A percentile compares a stretch with the other conserved stretches of the same genome.
Conservation (phyloP, 2,329 filamentous ascomycete species). For the Pseudocercospora musae region DNA sequence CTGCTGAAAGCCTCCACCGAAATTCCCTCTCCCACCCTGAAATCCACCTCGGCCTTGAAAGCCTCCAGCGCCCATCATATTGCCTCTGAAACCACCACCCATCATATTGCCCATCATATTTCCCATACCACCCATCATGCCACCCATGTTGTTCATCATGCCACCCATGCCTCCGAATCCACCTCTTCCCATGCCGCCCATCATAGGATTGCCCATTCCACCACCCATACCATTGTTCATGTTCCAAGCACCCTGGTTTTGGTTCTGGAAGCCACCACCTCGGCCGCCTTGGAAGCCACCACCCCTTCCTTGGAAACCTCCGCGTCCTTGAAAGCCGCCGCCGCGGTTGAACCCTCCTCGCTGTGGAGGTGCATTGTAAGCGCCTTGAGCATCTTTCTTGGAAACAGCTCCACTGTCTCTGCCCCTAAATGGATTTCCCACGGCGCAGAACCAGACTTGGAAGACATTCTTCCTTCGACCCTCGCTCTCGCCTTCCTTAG, state of each 20-base stretch:
- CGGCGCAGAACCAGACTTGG: constrained; percentile 47
- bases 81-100: constrained; percentile 38
- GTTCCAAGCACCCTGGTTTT: constrained; percentile 19
- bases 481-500: constrained; percentile 17
- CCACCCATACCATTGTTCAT: constrained; percentile 24
- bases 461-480: constrained; percentile 65
- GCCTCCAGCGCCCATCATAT: constrained; percentile 48
- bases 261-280: constrained; percentile 26
- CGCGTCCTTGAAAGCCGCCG: constrained; percentile 43
- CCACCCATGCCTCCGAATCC: constrained; percentile 18
- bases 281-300: constrained; percentile 30
- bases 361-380: constrained; percentile 29
- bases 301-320: constrained; percentile 36
- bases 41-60: constrained; percentile 32
- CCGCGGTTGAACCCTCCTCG: constrained; percentile 38
- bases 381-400: constrained; percentile 36
- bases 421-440: constrained; percentile 43
- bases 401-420: constrained; percentile 40
- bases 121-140: constrained; percentile 32
- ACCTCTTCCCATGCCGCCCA: constrained; percentile 5
- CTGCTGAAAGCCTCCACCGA: constrained; percentile 45
- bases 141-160: constrained; percentile 17
- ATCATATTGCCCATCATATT: constrained; percentile 37
- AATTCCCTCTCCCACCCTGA: not conserved
- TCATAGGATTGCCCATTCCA: constrained; percentile 8